A percentile compares a stretch with the other conserved stretches of the same genome.
phyloP scores from a whole-genome alignment of 2,329 filamentous ascomycete species.

The Lasiodiplodia sp. region DNA sequence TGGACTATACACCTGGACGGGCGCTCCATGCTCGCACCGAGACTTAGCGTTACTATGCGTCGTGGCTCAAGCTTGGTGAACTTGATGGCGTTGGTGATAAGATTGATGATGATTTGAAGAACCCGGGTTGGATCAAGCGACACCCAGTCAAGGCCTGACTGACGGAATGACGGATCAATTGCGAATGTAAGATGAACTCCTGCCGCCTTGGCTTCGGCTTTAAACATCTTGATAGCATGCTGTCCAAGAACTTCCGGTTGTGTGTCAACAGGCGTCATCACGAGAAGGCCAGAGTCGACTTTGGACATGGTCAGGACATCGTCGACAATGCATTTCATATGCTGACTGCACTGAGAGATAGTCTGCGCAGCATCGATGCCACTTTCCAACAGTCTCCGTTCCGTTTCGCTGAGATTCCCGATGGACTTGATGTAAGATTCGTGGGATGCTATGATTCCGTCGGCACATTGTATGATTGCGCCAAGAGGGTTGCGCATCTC shows the following conservation, averaged over 20 bases:
- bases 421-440: conserved; percentile 32
- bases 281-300: conserved; percentile 53
- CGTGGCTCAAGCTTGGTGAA: conserved; percentile 50
- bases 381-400: conserved; percentile 40
- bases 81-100: conserved; percentile 58
- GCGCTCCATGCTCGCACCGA: conserved; percentile 40
- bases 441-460: conserved; percentile 48
- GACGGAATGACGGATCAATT: conserved; percentile 47
- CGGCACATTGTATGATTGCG: conserved; percentile 54
- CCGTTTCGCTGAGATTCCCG: conserved; percentile 37
- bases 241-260: conserved; percentile 23
- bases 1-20: background rate
- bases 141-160: conserved; percentile 48
- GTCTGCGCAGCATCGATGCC: conserved; percentile 49
- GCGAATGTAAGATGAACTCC: conserved; percentile 41
- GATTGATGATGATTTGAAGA: conserved; percentile 52
- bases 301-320: conserved; percentile 56
- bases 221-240: conserved; percentile 50
- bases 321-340: conserved; percentile 58
- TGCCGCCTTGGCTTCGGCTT: conserved; percentile 46
- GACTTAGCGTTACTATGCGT: conserved; percentile 48
- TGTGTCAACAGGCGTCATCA: conserved; percentile 46
- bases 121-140: conserved; percentile 53
- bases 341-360: conserved; percentile 55
- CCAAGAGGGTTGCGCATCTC: conserved; percentile 47